Conservation (phyloP, 1,284 basidiomycete species). For the Austroboletus novae-zelandiae region DNA sequence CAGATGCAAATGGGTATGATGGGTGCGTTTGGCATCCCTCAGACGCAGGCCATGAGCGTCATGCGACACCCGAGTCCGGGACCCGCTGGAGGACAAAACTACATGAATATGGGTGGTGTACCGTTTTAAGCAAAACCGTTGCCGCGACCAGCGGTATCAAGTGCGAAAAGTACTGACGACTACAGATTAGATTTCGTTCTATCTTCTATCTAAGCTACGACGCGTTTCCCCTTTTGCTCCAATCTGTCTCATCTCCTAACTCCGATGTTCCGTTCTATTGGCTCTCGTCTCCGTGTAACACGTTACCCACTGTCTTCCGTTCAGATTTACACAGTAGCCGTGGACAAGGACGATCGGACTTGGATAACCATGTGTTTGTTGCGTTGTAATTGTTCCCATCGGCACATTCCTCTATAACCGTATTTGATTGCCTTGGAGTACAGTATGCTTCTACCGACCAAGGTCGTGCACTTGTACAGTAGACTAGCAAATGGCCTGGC, state of each 20-base stretch:
- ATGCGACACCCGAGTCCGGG: conserved; percentile 75
- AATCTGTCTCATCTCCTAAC: conserved; percentile 8
- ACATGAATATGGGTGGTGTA: conserved; percentile 51
- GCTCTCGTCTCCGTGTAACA: conserved; percentile 23
- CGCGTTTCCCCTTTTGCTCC: conserved; percentile 10
- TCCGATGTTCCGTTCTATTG: conserved; percentile 13
- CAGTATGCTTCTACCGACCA: conserved; percentile 2
- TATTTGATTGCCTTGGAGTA: conserved; percentile 6
- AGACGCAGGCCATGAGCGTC: conserved; percentile 71
- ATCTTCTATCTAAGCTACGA: conserved; percentile 12
- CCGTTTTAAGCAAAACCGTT: conserved; percentile 27
- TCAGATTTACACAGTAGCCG: conserved; percentile 39
- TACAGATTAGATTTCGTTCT: conserved; percentile 26
- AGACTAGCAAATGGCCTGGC: too few species aligned
- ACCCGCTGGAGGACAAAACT: conserved; percentile 51
- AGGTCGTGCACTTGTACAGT: neutral
- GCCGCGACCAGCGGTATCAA: neutral
- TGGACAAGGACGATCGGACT: conserved; percentile 64
- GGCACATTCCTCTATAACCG: conserved; percentile 10
- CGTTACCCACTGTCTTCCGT: conserved; percentile 27
- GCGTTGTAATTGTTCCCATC: conserved; percentile 43
- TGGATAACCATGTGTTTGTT: conserved; percentile 60
- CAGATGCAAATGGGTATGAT: conserved; percentile 67
- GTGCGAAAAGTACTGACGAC: conserved; percentile 11
- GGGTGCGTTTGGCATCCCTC: conserved; percentile 46